phyloP scores from a whole-genome alignment of 345 rosid species.

The Syzygium jambos region DNA sequence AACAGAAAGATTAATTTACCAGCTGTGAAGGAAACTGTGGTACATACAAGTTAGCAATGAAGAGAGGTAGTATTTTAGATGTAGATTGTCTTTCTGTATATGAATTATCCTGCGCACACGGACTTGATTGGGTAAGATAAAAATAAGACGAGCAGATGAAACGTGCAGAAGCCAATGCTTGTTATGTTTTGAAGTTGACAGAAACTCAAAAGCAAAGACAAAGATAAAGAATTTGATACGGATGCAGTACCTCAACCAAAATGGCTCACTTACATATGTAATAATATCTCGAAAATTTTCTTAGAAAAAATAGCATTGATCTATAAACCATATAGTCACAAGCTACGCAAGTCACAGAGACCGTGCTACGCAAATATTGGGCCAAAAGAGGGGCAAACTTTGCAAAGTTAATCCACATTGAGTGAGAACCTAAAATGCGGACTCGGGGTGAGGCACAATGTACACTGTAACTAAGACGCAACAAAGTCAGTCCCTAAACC shows the following conservation, averaged over 20 bases:
- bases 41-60: neutral
- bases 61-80: neutral
- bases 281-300: neutral
- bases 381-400: neutral
- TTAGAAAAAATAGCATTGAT: neutral
- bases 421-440: neutral
- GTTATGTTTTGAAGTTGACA: neutral
- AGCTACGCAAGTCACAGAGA: neutral
- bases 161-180: fast-evolving
- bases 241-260: neutral
- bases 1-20: neutral
- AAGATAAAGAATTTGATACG: neutral
- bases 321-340: neutral
- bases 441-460: neutral
- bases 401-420: neutral
- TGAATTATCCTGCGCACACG: neutral
- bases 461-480: neutral
- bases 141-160: neutral
- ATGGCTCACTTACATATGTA: neutral
- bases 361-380: neutral
- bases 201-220: neutral
- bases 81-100: neutral
- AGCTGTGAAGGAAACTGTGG: neutral
- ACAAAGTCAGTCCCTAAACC: neutral
- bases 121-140: neutral